A percentile compares a stretch with the other conserved stretches of the same genome.
Conservation (phyloP, 2,329 filamentous ascomycete species). For the Xylogone sp. region DNA sequence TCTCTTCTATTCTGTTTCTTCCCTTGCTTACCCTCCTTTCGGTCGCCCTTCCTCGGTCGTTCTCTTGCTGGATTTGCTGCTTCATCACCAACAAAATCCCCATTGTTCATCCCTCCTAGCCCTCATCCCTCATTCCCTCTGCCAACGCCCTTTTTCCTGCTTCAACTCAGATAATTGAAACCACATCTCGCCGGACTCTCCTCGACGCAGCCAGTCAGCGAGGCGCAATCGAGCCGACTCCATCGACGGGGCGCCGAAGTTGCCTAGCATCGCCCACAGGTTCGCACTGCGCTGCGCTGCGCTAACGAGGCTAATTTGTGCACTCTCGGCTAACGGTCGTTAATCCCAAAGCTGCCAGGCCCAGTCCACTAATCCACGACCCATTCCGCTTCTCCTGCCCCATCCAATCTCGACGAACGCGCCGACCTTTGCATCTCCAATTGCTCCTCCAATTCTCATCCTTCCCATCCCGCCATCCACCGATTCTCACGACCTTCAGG, state of each 20-base stretch:
- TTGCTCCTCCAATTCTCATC: conserved; percentile 1
- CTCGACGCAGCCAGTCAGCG: no score
- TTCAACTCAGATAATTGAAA: no score
- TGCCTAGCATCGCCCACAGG: background rate
- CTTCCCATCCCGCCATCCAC: background rate
- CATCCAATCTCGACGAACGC: background rate
- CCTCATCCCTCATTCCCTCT: no score
- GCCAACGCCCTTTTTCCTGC: no score
- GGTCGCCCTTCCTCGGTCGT: no score
- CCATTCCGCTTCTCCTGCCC: background rate
- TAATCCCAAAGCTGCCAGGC: background rate
- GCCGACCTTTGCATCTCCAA: background rate
- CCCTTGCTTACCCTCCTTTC: no score
- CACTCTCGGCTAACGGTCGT: background rate
- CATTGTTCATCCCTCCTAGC: no score
- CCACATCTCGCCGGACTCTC: no score
- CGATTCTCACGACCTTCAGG: background rate
- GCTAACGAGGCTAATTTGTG: background rate
- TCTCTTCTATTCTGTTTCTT: no score
- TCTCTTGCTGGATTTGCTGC: no score
- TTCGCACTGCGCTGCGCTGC: background rate
- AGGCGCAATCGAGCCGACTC: no score
- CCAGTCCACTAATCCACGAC: background rate
- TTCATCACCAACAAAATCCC: no score
- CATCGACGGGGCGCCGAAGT: background rate